Percentiles rank a stretch among this genome's conserved stretches.
Evolutionary conservation across 306 rosid genomes (phyloP).

Genomic region (Heteromeles arbutifolia): DNA sequence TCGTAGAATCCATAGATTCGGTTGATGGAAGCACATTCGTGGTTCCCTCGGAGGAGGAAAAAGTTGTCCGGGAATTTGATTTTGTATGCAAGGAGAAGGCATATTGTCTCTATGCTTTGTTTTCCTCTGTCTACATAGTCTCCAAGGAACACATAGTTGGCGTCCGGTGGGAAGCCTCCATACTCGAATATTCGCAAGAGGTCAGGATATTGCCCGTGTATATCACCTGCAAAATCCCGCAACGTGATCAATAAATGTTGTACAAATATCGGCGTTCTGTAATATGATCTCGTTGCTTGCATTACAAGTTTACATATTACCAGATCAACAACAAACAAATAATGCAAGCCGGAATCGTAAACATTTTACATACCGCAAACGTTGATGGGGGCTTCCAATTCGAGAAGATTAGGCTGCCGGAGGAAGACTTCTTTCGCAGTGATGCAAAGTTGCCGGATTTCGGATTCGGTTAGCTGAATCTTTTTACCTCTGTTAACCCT

Average conservation of each 20-base stretch:
- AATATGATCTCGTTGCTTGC: neutral
- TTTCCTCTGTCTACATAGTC: slow-evolving; percentile 97
- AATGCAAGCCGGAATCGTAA: neutral
- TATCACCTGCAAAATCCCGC: slow-evolving; percentile 45
- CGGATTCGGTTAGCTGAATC: slow-evolving; percentile 59
- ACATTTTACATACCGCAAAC: slow-evolving; percentile 54
- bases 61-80: slow-evolving; percentile 69
- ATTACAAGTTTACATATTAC: neutral
- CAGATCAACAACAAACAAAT: neutral
- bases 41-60: slow-evolving; percentile 85
- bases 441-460: slow-evolving; percentile 70
- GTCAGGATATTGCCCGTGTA: slow-evolving; percentile 90
- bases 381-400: slow-evolving; percentile 85
- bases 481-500: slow-evolving; percentile 59
- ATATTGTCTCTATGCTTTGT: slow-evolving; percentile 80
- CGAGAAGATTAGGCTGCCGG: slow-evolving; percentile 68
- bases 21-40: slow-evolving; percentile 87
- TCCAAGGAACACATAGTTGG: slow-evolving; percentile 78
- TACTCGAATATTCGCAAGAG: slow-evolving; percentile 67
- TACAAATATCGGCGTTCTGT: neutral
- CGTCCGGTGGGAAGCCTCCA: slow-evolving; percentile 81
- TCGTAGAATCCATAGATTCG: slow-evolving; percentile 85
- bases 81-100: slow-evolving; percentile 71
- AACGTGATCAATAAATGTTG: neutral
- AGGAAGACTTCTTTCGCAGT: slow-evolving; percentile 69